Base-by-base conservation (phyloP, 2,329 filamentous ascomycete genomes). In the Fusarium torulosum region DNA sequence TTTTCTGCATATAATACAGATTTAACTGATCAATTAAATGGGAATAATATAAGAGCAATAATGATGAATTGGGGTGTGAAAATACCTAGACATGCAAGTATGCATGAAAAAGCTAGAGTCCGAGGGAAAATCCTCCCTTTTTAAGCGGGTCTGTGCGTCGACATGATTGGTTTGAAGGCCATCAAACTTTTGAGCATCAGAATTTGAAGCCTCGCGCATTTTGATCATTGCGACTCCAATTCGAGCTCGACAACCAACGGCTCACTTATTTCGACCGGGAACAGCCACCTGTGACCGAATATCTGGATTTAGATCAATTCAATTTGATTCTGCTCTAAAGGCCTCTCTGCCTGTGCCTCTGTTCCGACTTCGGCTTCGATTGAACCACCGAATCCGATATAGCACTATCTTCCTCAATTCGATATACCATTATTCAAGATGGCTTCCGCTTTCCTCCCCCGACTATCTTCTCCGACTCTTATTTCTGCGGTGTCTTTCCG, bases 361-460 rank as follows among this genome's bases (percentile, higher is more conserved):
- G 21, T 54, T 41, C 19, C 27, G 23, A 29, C 25, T 19, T 47
- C 56, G 21, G 45, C 62, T 53, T 33, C 38, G 29, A 66, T 38
- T 50, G 45, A 38, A 67, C 60, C 57, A 40, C 59, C 41, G 35
- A 50, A 53, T 38, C 47, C 31, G 31, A 55, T 41, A 55, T 44
- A 60, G 51, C 52, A 44, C 27, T 47, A 68, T 55, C 44, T 66
- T 59, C 45, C 25, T 44, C 29, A 52, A 54, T 42, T 31, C 52
- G 19, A 49, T 53, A 29, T 57, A 51, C 25, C 42, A 5, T 15
- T 62, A 52, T 63, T 71, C 72, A 79, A 70, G 53, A 86, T 87
- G 84, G 83, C 84, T 46, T 78, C 83, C 21, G 79, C 84, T 46
- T 83, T 91, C 66, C 79, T 91, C 58, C 87, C 89, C 50, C 82